Base-by-base conservation (phyloP, 2,329 filamentous ascomycete genomes). In the Byssothecium circinans region DNA sequence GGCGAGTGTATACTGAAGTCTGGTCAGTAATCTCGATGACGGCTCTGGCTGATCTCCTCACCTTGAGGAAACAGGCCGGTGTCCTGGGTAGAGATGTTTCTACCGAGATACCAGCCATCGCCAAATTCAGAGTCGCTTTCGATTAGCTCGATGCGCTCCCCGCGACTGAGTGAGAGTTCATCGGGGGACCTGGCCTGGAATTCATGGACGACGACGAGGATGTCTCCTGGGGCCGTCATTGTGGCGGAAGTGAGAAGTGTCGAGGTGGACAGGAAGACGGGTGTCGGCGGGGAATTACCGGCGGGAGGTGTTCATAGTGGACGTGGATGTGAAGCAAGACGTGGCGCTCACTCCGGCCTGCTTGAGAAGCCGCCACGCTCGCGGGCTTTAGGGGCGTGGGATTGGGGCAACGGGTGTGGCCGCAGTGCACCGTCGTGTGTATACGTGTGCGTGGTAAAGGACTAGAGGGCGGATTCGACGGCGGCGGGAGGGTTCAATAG, bases 181-280 rank as follows among this genome's bases (percentile, higher is more conserved):
- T 99, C 94, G 48, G 89, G 87, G 71, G 91, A 95, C 58, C 94
- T 85, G 48, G 92, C 91, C 60, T 85, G 78, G 71, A 99, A 97
- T 74, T 96, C 91, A 74, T 99, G 86, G 62, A 89, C 86, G 58
- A 89, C 86, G 57, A 88, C 70, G 59, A 89, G 74, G 45, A 84
- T 81, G 61, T 88, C 84, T 68, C 86, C 86, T 54, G 82, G 75
- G 42, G 65, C 47, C 19, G 67, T 63, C 68, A 69, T 69, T 52
- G 41, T 44, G 40, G 44, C 35, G 22, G 38, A 41, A 19, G 18
- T 37, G 19, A 20, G 41, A 20, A 38, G 47, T 22, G 36, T 22
- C 14, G 36, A 36, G 36, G 35, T n/a, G n/a, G n/a, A n/a, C n/a
- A 37, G 35, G 19, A 20, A 15, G 36, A 25, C 19, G 22, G 11